Evolutionary conservation across 2,329 filamentous ascomycete genomes (phyloP), one percentile per base, ranked within the genome.

Genomic region (Decorospora gaudefroyi): DNA sequence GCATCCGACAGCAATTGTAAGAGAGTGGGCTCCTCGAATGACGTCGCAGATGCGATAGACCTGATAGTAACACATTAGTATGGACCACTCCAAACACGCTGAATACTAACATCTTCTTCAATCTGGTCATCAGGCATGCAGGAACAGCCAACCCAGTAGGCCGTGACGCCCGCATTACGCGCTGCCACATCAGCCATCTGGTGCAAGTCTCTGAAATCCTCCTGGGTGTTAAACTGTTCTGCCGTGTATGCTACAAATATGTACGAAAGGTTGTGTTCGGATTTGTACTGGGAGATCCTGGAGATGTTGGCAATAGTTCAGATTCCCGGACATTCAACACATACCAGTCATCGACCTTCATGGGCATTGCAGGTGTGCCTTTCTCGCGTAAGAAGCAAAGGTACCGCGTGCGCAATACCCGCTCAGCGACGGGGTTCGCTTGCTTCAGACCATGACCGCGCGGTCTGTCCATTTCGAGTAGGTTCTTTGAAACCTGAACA

Each of bases 21-120:
- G 53, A 1, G 69, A 70, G 10, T 71, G 62, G 1, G 74, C 71
- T 4, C 68, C 71, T 9, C 75, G 68, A 5, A 76, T 70, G 3
- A 77, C 69, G 42, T 77, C 75, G 42, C 73, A 72, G 29, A 76
- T 77, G 5, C 71, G 65, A 40, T 74, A 75, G 1, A 77, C 70
- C 52, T 68, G 3, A 2, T 0, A 19, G 6, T 3, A n/a, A n/a
- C 3, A 6, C 3, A 16, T 41, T 19, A 36, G 18, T 13, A 10
- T 4, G 0, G 6, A 5, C 35, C 1, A 7, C 12, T 1, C 7
- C 7, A 11, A 11, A 28, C 15, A 1, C 8, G 7, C 1, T 4
- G 26, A 8, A 11, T 15, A 40, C 58, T 22, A 42, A 61, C 62
- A 43, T 70, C 55, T 47, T 70, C 58, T 43, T 62, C 25, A 30